Evolutionary conservation across 1,284 basidiomycete genomes (phyloP).

Genomic region (Pascua sp.): DNA sequence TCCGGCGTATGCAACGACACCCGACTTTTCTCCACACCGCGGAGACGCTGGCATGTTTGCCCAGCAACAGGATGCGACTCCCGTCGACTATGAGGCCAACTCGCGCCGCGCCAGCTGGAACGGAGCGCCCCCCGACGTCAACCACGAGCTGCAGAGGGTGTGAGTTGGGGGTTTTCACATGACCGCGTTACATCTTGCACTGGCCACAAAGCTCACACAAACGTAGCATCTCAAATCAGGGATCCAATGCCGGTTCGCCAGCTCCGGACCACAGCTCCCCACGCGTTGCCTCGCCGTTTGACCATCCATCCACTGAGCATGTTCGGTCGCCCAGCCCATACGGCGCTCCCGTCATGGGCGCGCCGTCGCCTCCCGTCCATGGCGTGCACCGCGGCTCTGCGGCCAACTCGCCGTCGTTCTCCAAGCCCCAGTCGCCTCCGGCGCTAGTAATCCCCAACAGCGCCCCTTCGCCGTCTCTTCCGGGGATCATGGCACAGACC

Average conservation of each 20-base stretch:
- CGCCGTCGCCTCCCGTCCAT: slow-evolving; percentile 22
- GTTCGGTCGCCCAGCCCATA: slow-evolving; percentile 31
- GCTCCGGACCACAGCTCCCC: slow-evolving; percentile 4
- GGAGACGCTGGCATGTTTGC: not conserved
- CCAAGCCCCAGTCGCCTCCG: slow-evolving; percentile 48
- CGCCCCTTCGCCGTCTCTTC: slow-evolving; percentile 31
- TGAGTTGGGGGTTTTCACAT: slow-evolving; percentile 21
- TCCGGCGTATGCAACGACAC: not conserved
- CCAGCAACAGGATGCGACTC: slow-evolving; percentile 3
- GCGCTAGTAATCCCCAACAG: slow-evolving; percentile 45
- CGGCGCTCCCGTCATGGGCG: slow-evolving; percentile 16
- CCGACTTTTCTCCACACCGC: slow-evolving; percentile 7
- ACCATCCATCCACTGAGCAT: slow-evolving; percentile 7
- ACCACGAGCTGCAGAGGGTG: slow-evolving; percentile 39
- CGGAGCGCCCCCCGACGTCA: slow-evolving; percentile 18
- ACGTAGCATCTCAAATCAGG: slow-evolving; percentile 28
- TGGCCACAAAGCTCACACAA: not conserved
- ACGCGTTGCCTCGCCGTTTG: slow-evolving; percentile 15
- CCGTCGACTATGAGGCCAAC: not conserved
- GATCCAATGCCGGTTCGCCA: slow-evolving; percentile 22
- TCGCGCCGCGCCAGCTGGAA: slow-evolving; percentile 14
- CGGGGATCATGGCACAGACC: not conserved
- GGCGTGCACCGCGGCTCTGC: slow-evolving; percentile 13
- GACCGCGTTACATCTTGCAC: too few relatives aligned
- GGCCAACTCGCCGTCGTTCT: slow-evolving; percentile 36